These are phyloP conservation scores for Debaryomyces robertsiae DNA, from an alignment of 1,139 yeast species.

Conservation along the genomic window DNA sequence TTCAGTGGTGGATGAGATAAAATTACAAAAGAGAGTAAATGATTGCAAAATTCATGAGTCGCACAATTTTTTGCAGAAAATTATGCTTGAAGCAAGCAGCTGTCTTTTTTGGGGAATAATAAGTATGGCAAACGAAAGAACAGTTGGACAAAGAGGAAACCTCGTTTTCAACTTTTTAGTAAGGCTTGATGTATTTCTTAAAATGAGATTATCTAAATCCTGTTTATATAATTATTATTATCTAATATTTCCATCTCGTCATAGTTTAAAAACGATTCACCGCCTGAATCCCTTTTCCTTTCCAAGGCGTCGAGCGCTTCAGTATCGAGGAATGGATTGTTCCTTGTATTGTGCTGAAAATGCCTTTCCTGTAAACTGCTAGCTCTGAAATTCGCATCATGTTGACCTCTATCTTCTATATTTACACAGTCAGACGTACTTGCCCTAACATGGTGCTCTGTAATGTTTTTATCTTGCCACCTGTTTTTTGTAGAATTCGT, in stretches of 20 bases:
- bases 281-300: conserved; percentile 5
- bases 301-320: conserved; percentile 1
- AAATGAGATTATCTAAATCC: background rate
- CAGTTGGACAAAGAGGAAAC: no score
- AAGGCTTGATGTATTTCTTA: background rate
- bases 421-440: conserved; percentile 1
- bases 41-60: background rate
- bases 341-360: conserved; percentile 11
- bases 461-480: background rate
- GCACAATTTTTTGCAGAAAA: no score
- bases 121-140: no score
- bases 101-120: no score
- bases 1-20: no score
- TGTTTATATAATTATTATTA: conserved; percentile 21
- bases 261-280: conserved; percentile 29
- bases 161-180: background rate
- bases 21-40: no score
- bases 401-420: conserved; percentile 1
- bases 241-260: conserved; percentile 33
- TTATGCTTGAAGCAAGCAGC: conserved; percentile 2
- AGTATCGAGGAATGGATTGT: conserved; percentile 13
- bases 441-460: conserved; percentile 3
- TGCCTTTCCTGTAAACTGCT: conserved; percentile 4
- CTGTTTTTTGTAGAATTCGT: conserved; percentile 8
- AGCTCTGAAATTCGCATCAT: conserved; percentile 4